phyloP scores from a whole-genome alignment of 257 asterid species.

The Paraleonurus japonicus region DNA sequence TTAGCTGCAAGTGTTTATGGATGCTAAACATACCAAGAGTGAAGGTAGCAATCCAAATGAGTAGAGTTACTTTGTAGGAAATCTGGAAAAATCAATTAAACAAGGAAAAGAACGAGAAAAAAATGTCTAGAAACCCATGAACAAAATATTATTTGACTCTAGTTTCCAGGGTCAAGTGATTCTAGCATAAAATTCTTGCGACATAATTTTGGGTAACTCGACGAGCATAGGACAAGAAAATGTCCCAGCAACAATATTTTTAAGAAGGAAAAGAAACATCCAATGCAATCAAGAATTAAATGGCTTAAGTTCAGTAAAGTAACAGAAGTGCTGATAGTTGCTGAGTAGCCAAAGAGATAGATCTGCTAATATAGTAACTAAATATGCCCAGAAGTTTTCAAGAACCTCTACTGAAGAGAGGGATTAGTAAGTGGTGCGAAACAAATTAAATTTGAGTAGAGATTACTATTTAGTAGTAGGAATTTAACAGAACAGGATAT shows the following conservation, averaged over 20 bases:
- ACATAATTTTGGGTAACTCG: background rate
- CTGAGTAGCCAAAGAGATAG: background rate
- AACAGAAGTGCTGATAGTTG: background rate
- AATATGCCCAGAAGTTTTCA: background rate
- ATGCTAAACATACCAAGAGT: background rate
- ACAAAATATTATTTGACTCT: no score
- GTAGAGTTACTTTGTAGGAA: background rate
- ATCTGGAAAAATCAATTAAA: background rate
- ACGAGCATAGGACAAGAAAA: background rate
- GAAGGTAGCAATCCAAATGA: background rate
- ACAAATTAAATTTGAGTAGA: no score
- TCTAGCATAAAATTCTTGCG: background rate
- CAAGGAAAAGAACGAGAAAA: background rate
- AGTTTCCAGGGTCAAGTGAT: background rate
- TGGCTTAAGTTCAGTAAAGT: background rate
- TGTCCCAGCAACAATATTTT: no score
- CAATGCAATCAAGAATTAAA: background rate
- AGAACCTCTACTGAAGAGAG: background rate
- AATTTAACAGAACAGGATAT: no score
- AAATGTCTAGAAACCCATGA: no score
- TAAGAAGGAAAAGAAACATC: background rate
- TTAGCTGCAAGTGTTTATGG: constrained; percentile 16
- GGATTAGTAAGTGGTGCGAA: no score
- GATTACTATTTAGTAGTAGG: no score
- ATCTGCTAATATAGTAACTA: background rate